Percentiles rank a stretch among this genome's conserved stretches.
Conservation (phyloP, 495 filamentous ascomycete species). For the Aspergillus ostianus region DNA sequence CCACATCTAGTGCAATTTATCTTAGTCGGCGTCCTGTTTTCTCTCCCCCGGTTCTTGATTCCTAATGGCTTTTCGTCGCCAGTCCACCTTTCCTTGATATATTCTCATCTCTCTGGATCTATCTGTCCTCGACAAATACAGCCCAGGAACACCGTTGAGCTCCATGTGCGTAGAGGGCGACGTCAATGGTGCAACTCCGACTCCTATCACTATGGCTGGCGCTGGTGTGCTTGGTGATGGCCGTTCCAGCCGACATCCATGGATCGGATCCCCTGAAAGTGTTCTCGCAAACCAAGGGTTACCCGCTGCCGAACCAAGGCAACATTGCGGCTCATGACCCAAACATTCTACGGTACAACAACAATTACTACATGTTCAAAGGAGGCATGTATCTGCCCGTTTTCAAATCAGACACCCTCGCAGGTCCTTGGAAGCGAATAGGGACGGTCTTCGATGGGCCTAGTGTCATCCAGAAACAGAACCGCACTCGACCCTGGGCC, state of each 20-base stretch:
- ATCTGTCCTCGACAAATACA: neutral
- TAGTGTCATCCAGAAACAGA: constrained; percentile 38
- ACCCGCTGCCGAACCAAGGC: constrained; percentile 37
- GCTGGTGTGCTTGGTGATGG: constrained; percentile 7
- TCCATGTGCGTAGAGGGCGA: neutral
- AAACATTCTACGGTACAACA: constrained; percentile 34
- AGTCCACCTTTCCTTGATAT: neutral
- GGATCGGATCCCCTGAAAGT: constrained; percentile 3
- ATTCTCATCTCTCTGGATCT: no score
- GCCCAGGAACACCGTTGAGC: neutral
- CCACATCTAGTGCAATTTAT: no score
- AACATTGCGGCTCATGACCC: constrained; percentile 41
- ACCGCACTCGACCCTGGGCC: constrained; percentile 50
- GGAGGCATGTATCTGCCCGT: constrained; percentile 31
- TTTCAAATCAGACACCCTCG: constrained; percentile 33
- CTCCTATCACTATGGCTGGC: constrained; percentile 1
- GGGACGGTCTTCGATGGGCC: constrained; percentile 38
- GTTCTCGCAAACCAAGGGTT: constrained; percentile 30
- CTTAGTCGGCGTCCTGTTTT: no score
- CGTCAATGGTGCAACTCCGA: constrained; percentile 12
- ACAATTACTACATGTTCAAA: constrained; percentile 41
- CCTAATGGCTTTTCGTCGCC: neutral
- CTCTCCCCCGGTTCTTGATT: no score
- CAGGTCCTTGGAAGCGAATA: constrained; percentile 40
- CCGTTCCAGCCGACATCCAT: constrained; percentile 2